Percentiles rank a stretch among this genome's conserved stretches.
phyloP scores from a whole-genome alignment of 1,284 basidiomycete genomes.

The Inonotus hispidus region DNA sequence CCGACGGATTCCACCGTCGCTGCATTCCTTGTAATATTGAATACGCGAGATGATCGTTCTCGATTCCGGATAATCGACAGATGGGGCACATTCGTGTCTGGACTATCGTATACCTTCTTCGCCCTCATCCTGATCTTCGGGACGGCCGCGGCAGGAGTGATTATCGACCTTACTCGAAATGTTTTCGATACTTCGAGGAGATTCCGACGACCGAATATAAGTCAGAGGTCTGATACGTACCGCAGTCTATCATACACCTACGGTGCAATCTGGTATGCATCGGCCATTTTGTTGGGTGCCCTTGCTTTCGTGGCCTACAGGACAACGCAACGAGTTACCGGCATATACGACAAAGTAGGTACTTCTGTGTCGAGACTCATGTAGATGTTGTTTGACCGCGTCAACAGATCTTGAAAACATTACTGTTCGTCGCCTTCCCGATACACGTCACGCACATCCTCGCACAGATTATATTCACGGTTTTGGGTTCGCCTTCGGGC shows the following conservation, averaged over 20 bases:
- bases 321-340: not conserved
- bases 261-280: constrained; percentile 1
- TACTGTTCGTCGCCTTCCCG: not conserved
- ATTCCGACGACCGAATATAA: not conserved
- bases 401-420: not conserved
- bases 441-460: not conserved
- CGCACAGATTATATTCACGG: not conserved
- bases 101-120: not conserved
- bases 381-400: not conserved
- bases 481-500: not conserved
- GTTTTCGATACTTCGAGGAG: too few species aligned
- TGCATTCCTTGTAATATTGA: too few species aligned
- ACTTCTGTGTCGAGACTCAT: too few species aligned
- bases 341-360: not conserved
- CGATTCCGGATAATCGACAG: too few species aligned
- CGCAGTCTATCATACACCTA: not conserved
- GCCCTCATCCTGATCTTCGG: not conserved
- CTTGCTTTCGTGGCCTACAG: not conserved
- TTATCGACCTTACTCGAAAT: not conserved
- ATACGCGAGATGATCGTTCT: not conserved
- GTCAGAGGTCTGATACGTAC: not conserved
- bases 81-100: not conserved
- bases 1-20: too few species aligned
- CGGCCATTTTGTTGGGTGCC: not conserved
- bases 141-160: not conserved